Percentiles rank a stretch among this genome's conserved stretches.
These are phyloP conservation scores for Discostella pseudostelligera DNA, from an alignment of 108 stramenopile genomes.

Conservation along the genomic window DNA sequence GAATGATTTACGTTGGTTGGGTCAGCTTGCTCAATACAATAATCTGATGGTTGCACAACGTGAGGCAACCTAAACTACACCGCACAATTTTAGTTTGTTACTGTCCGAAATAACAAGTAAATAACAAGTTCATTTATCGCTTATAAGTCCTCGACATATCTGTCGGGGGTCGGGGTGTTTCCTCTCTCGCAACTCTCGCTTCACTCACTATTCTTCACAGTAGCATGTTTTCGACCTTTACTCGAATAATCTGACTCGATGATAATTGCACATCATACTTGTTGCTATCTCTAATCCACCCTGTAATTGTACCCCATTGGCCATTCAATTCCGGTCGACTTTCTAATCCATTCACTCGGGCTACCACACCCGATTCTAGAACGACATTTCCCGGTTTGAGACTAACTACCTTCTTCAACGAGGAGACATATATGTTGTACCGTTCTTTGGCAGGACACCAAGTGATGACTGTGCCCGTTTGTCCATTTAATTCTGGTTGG, in stretches of 20 bases:
- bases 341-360: constrained; percentile 63
- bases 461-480: constrained; percentile 76
- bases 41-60: no score
- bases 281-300: constrained; percentile 63
- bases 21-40: constrained; percentile 55
- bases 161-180: no score
- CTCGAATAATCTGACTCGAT: constrained; percentile 63
- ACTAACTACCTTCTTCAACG: constrained; percentile 57
- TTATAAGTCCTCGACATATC: no score
- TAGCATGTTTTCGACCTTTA: constrained; percentile 82
- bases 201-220: no score
- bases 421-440: constrained; percentile 80
- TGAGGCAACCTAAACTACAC: no score
- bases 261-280: constrained; percentile 87
- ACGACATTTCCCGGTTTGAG: constrained; percentile 80
- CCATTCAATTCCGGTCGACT: constrained; percentile 85
- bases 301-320: constrained; percentile 83
- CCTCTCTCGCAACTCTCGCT: no score
- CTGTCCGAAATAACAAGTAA: no score
- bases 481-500: constrained; percentile 76
- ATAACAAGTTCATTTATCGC: no score
- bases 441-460: constrained; percentile 74
- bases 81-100: no score
- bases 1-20: constrained; percentile 75
- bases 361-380: constrained; percentile 74